A percentile compares a stretch with the other conserved stretches of the same genome.
phyloP scores from a whole-genome alignment of 257 asterid species.

The Nemophila menziesii region DNA sequence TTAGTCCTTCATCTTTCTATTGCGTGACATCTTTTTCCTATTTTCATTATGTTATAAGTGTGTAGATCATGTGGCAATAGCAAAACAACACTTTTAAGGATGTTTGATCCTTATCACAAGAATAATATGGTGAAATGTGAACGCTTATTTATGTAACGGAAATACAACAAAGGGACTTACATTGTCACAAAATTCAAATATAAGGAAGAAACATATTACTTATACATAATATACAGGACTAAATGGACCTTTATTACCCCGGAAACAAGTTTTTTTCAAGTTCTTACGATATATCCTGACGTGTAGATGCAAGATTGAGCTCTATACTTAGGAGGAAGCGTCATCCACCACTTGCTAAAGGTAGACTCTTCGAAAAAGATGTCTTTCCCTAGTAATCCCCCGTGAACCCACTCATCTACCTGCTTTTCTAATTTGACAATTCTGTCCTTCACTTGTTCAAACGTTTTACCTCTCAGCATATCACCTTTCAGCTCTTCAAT shows the following conservation, averaged over 20 bases:
- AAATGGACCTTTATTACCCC: not conserved
- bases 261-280: not conserved
- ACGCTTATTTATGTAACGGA: too few species aligned
- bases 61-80: too few species aligned
- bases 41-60: too few species aligned
- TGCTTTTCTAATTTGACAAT: constrained; percentile 39
- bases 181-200: too few species aligned
- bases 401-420: constrained; percentile 27
- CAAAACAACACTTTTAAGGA: too few species aligned
- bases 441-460: constrained; percentile 27
- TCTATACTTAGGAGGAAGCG: constrained; percentile 46
- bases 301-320: constrained; percentile 30
- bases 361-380: constrained; percentile 64
- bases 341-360: constrained; percentile 74
- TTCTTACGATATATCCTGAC: constrained; percentile 20
- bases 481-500: constrained; percentile 78
- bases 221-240: too few species aligned
- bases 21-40: too few species aligned
- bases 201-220: too few species aligned
- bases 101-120: too few species aligned
- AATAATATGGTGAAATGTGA: too few species aligned
- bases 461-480: constrained; percentile 31
- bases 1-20: too few species aligned
- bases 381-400: constrained; percentile 32
- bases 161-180: too few species aligned